These are phyloP conservation scores for Knoxdaviesia capensis DNA, from an alignment of 2,329 filamentous ascomycete species.

Conservation along the genomic window DNA sequence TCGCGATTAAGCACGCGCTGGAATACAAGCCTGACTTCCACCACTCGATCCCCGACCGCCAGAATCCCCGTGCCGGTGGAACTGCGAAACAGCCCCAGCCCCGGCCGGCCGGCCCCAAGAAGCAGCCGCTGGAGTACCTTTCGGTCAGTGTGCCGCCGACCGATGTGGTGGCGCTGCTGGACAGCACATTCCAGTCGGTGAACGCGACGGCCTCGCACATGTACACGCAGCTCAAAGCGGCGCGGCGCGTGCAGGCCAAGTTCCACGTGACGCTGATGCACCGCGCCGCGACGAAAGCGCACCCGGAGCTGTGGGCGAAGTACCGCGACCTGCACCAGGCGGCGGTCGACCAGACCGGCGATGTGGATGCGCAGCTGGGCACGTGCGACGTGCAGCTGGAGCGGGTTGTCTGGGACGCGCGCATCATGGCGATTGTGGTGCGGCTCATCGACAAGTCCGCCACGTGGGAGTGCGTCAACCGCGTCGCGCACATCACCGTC, in stretches of 20 bases:
- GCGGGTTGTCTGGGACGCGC: slow-evolving; percentile 61
- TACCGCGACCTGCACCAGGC: slow-evolving; percentile 41
- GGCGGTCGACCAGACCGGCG: slow-evolving; percentile 14
- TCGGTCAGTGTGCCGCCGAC: slow-evolving; percentile 23
- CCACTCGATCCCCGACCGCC: slow-evolving; percentile 48
- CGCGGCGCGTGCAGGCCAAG: slow-evolving; percentile 54
- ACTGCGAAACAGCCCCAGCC: slow-evolving; percentile 11
- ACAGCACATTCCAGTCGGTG: slow-evolving; percentile 44
- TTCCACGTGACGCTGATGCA: slow-evolving; percentile 96
- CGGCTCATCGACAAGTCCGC: slow-evolving; percentile 39
- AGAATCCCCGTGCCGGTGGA: slow-evolving; percentile 13
- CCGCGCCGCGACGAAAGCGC: slow-evolving; percentile 37
- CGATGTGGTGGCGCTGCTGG: slow-evolving; percentile 33
- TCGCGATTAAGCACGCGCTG: slow-evolving; percentile 54
- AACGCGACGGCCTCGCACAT: slow-evolving; percentile 17
- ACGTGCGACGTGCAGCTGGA: slow-evolving; percentile 43
- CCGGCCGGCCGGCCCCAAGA: slow-evolving; percentile 16
- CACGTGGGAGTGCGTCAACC: slow-evolving; percentile 53
- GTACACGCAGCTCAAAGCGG: slow-evolving; percentile 55
- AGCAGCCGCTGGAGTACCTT: slow-evolving; percentile 35
- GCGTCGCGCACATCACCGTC: slow-evolving; percentile 70
- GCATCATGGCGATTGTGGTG: slow-evolving; percentile 82
- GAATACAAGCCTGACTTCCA: slow-evolving; percentile 60
- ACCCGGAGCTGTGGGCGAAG: slow-evolving; percentile 54
- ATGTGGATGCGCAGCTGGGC: slow-evolving; percentile 27